Percentiles rank a stretch among this genome's conserved stretches.
These are phyloP conservation scores for Bryoerythrophyllum caledonicum DNA, from an alignment of 225 moss, liverwort and hornwort species.

Conservation along the genomic window DNA sequence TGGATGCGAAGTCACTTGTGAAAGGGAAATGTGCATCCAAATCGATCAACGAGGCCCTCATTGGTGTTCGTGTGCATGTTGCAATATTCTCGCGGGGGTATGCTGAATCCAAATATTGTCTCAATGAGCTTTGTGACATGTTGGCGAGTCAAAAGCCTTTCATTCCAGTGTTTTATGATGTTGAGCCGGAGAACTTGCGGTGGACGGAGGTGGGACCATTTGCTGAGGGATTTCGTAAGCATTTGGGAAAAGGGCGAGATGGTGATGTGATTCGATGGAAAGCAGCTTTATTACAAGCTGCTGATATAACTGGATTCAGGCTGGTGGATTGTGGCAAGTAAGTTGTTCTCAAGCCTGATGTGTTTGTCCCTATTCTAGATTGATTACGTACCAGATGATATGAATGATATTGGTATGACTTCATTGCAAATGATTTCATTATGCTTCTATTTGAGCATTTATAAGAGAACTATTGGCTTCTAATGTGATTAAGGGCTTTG, in stretches of 20 bases:
- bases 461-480: not conserved
- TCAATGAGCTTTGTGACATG: not conserved
- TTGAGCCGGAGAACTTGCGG: slow-evolving; percentile 7
- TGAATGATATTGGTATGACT: not conserved
- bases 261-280: slow-evolving; percentile 5
- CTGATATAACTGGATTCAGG: not conserved
- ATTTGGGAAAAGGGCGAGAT: not conserved
- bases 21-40: not conserved
- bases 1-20: not conserved
- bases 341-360: not conserved
- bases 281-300: not conserved
- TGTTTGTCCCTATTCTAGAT: not conserved
- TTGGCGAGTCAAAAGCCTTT: not conserved
- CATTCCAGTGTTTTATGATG: not conserved
- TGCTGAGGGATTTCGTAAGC: not conserved
- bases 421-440: not conserved
- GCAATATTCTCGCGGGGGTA: not conserved
- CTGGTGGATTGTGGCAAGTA: not conserved
- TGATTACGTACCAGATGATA: not conserved
- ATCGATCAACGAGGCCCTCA: not conserved
- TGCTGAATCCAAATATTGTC: slow-evolving; percentile 8
- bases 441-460: not conserved
- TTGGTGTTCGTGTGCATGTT: not conserved
- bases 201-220: not conserved
- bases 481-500: not conserved